Percentiles rank a stretch among this genome's conserved stretches.
phyloP scores from a whole-genome alignment of 768 basidiomycete species.

The Candolleomyces aberdarensis region DNA sequence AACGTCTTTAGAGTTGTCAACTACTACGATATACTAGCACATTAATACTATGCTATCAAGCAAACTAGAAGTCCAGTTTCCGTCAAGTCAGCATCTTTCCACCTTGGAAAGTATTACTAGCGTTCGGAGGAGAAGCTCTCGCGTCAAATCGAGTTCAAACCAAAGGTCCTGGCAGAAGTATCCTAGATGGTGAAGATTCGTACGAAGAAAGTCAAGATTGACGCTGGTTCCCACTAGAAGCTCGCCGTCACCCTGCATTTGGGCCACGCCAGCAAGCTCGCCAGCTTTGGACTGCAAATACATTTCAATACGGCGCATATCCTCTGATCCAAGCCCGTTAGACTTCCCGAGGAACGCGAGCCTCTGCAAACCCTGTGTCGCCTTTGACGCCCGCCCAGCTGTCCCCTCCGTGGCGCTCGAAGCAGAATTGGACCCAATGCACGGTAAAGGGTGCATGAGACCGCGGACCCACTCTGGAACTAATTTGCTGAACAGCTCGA shows the following conservation, averaged over 20 bases:
- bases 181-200: conserved; percentile 33
- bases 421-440: not conserved
- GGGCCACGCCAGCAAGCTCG: conserved; percentile 22
- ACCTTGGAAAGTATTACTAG: too few relatives aligned
- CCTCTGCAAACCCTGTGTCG: conserved; percentile 12
- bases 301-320: not conserved
- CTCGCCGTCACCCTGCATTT: conserved; percentile 10
- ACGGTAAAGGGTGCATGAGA: conserved; percentile 31
- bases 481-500: conserved; percentile 30
- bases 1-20: not conserved
- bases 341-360: conserved; percentile 10
- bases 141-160: conserved; percentile 27
- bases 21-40: not conserved
- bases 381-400: not conserved
- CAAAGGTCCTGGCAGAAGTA: conserved; percentile 29
- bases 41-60: not conserved
- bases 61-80: not conserved
- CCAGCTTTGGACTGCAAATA: not conserved
- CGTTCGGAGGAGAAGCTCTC: conserved; percentile 22
- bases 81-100: not conserved
- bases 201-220: conserved; percentile 27
- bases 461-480: conserved; percentile 38
- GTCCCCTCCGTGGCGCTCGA: not conserved
- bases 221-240: conserved; percentile 20
- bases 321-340: not conserved